Base-by-base conservation (phyloP, 768 basidiomycete species). In the Kwoniella newhampshirensis region DNA sequence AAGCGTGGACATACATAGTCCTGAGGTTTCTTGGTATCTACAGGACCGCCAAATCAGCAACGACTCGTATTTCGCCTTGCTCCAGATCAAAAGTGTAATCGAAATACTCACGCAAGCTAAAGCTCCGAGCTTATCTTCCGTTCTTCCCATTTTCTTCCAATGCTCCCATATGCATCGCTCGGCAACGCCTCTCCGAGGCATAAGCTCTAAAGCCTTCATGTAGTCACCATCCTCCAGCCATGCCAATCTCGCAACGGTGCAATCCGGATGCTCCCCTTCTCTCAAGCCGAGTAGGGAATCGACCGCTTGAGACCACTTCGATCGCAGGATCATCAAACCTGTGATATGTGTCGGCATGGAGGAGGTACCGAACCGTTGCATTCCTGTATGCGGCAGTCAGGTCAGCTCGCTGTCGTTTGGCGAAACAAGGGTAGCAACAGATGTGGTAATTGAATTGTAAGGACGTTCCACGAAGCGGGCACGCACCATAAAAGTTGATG, bases 291-390 rank as follows among this genome's bases (percentile, higher is more conserved):
- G 81, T 48, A 99, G 85, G 64, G 96, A 78, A 17, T 86, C 84
- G 35, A 90, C 81, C 4, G 96, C 96, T 59, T 82, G 82, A 51
- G 88, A 85, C 93, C 93, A 99, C 62, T 97, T 86, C 1, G 88
- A 88, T 67, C 84, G 85, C 21, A 99, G 81, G 36, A 99, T 80
- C 3, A 91, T 88, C 18, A 98, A 82, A 17, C 96, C 96, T 53
- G 98, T 93, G 1, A 87, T 81, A 70, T 99, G 96, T 0, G 96
- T 98, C 3, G 94, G 92, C 36, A 98, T 86, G 28, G 91, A 86
- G 15, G 96, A 91, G 1, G 93, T 98, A 45, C 96, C 96, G 77
- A 99, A 99, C 11, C 96, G 87, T 71, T 99, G 96, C 94, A 99
- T 98, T 42, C 94, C 92, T 73, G 43, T 1, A 21, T 13, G 43